Conservation (phyloP, 495 filamentous ascomycete species). For the Tirmania nivea region DNA sequence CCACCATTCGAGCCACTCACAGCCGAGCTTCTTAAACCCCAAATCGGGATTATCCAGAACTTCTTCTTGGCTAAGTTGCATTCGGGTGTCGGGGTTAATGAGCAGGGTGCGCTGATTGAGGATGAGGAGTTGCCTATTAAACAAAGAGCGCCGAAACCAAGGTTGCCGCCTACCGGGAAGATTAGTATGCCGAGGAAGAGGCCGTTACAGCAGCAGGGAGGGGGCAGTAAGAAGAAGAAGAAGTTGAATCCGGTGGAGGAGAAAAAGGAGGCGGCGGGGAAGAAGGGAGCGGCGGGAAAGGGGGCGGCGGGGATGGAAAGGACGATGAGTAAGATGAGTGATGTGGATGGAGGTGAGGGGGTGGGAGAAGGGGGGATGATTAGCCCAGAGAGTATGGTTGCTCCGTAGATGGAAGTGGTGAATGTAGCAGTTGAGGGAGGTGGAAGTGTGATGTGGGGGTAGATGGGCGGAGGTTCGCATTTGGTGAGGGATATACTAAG, state of each 20-base stretch:
- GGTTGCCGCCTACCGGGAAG: slow-evolving; percentile 84
- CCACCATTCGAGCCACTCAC: slow-evolving; percentile 61
- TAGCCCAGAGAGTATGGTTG: slow-evolving; percentile 39
- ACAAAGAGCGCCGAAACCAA: slow-evolving; percentile 75
- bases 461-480: too few relatives aligned
- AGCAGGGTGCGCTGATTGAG: slow-evolving; percentile 65
- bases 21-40: slow-evolving; percentile 44
- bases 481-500: too few relatives aligned
- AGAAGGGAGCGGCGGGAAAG: slow-evolving; percentile 1
- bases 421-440: too few relatives aligned
- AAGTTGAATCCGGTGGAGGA: slow-evolving; percentile 15
- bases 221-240: slow-evolving; percentile 48
- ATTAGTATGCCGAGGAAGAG: slow-evolving; percentile 80
- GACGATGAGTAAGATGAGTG: slow-evolving; percentile 18
- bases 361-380: slow-evolving; percentile 38
- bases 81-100: slow-evolving; percentile 38
- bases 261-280: slow-evolving; percentile 5
- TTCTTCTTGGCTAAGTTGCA: slow-evolving; percentile 81
- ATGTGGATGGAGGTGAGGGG: slow-evolving; percentile 30
- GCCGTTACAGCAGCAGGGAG: slow-evolving; percentile 52
- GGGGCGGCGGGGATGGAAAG: slow-evolving; percentile 1
- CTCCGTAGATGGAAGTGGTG: background rate
- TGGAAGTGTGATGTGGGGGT: too few relatives aligned
- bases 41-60: slow-evolving; percentile 68
- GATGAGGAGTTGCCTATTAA: slow-evolving; percentile 88